These are phyloP conservation scores for Phaeophleospora eucalypticola DNA, from an alignment of 2,329 filamentous ascomycete genomes.

Conservation along the genomic window DNA sequence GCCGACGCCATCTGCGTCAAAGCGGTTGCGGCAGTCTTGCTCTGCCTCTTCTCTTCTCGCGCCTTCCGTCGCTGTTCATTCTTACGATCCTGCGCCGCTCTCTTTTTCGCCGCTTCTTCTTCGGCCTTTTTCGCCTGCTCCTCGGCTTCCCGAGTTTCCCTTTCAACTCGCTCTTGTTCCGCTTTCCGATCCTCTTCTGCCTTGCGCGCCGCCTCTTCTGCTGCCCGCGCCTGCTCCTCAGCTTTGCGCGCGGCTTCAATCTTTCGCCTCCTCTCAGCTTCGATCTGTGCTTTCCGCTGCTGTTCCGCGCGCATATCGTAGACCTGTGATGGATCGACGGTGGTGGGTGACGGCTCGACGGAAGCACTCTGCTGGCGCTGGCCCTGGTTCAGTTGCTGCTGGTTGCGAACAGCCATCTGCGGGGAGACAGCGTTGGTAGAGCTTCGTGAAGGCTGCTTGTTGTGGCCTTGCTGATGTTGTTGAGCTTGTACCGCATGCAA, in stretches of 20 bases:
- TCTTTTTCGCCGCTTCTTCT: conserved; percentile 26
- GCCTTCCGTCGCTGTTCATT: conserved; percentile 31
- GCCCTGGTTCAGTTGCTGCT: conserved; percentile 15
- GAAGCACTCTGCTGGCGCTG: conserved; percentile 26
- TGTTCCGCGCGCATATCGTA: conserved; percentile 52
- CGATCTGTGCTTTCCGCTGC: conserved; percentile 37
- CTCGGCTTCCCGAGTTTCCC: conserved; percentile 23
- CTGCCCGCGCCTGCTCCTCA: conserved; percentile 29
- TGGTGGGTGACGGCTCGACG: conserved; percentile 36
- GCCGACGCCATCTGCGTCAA: conserved; percentile 24
- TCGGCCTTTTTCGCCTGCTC: conserved; percentile 27
- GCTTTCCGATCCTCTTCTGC: conserved; percentile 32
- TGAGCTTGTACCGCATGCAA: conserved; percentile 29
- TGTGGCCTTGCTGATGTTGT: conserved; percentile 21
- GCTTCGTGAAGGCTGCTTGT: conserved; percentile 20
- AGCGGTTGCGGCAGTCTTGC: conserved; percentile 27
- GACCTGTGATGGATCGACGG: conserved; percentile 51
- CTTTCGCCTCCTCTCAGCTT: conserved; percentile 30
- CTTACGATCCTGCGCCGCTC: conserved; percentile 24
- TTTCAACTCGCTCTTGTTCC: conserved; percentile 19
- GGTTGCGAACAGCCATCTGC: conserved; percentile 19
- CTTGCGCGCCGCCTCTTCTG: conserved; percentile 30
- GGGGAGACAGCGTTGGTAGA: conserved; percentile 24
- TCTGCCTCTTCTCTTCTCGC: conserved; percentile 27
- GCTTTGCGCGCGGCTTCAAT: conserved; percentile 32